Evolutionary conservation across 768 basidiomycete species (phyloP).

Genomic region (Boletus pseudo-olivaceus): DNA sequence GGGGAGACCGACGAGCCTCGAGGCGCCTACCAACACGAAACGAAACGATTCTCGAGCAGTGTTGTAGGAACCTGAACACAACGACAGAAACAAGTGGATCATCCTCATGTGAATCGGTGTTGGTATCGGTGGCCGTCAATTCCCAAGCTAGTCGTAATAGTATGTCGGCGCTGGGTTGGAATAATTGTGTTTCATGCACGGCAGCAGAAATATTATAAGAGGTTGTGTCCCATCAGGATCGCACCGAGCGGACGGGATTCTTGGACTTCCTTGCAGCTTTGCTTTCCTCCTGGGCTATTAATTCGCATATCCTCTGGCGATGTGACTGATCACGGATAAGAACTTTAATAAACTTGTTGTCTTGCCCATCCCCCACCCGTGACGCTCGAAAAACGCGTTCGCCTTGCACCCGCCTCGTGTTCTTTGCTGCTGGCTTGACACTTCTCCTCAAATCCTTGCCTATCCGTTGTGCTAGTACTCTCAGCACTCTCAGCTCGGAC

Average conservation of each 20-base stretch:
- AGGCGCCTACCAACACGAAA: background rate
- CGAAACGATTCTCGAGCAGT: background rate
- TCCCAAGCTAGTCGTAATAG: background rate
- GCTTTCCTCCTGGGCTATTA: background rate
- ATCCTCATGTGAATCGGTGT: background rate
- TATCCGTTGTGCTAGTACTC: background rate
- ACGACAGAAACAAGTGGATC: background rate
- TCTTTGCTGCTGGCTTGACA: background rate
- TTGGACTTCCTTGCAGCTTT: background rate
- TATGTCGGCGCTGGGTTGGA: too few species aligned
- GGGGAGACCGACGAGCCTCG: background rate
- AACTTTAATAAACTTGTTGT: background rate
- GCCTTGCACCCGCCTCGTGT: constrained; percentile 13
- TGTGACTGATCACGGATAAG: background rate
- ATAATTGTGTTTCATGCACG: background rate
- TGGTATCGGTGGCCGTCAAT: background rate
- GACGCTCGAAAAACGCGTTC: constrained; percentile 3
- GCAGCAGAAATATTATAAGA: too few species aligned
- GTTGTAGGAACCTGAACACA: background rate
- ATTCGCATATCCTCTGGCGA: background rate
- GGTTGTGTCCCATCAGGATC: background rate
- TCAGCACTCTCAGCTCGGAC: background rate
- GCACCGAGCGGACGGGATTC: background rate
- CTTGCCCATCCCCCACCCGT: background rate
- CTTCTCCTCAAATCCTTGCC: background rate